Conservation (phyloP, 225 moss, liverwort and hornwort species). For the Pseudisothecium myosuroides region DNA sequence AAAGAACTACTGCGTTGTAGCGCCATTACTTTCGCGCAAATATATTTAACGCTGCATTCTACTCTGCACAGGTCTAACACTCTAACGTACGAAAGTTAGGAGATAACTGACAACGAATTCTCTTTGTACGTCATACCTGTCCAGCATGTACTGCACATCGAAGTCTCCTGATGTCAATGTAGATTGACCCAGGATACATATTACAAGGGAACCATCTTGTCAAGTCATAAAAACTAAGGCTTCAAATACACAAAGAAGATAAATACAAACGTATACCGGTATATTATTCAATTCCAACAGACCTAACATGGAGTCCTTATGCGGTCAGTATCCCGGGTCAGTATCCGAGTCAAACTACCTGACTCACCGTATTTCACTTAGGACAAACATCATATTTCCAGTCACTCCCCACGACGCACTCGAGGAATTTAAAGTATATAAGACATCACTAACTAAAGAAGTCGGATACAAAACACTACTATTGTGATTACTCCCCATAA, state of each 20-base stretch:
- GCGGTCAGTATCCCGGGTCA: neutral
- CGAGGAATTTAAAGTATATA: neutral
- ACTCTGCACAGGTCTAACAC: neutral
- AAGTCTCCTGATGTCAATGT: neutral
- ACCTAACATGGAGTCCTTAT: neutral
- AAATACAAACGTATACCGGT: neutral
- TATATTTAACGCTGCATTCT: neutral
- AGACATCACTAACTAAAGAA: neutral
- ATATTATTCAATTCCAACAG: neutral
- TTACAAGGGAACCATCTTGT: neutral
- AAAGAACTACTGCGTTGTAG: neutral
- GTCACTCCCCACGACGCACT: neutral
- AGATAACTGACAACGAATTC: neutral
- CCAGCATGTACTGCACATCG: neutral
- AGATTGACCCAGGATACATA: neutral
- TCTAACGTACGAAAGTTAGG: neutral
- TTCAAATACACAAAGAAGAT: neutral
- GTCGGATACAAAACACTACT: too few relatives aligned
- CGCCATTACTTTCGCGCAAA: neutral
- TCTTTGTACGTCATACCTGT: neutral
- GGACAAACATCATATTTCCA: neutral
- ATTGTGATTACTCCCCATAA: neutral
- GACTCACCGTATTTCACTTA: neutral
- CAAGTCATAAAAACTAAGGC: neutral
- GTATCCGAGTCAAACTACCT: neutral